phyloP scores from a whole-genome alignment of 2,329 filamentous ascomycete species.

The Alternaria postmessia region DNA sequence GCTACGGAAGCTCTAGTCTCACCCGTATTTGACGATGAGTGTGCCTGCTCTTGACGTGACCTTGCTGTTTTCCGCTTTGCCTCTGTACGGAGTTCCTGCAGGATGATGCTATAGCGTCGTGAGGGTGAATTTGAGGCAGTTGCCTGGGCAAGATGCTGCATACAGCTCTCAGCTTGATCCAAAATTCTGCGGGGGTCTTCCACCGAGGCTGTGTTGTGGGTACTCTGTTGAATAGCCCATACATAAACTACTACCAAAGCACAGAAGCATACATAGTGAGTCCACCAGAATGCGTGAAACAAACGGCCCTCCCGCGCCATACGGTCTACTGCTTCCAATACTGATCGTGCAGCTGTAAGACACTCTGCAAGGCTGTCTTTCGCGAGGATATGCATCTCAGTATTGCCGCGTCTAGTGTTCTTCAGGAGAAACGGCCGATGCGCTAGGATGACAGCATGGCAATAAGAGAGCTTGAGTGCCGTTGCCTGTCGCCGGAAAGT shows the following conservation, averaged over 20 bases:
- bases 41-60: slow-evolving; percentile 10
- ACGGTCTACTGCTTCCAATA: slow-evolving; percentile 47
- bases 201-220: slow-evolving; percentile 10
- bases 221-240: slow-evolving; percentile 55
- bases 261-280: slow-evolving; percentile 60
- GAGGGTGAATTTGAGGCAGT: slow-evolving; percentile 58
- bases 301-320: slow-evolving; percentile 49
- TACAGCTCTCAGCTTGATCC: slow-evolving; percentile 55
- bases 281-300: slow-evolving; percentile 60
- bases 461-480: slow-evolving; percentile 43
- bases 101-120: slow-evolving; percentile 58
- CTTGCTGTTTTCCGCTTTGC: slow-evolving; percentile 38
- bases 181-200: slow-evolving; percentile 43
- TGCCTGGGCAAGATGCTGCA: slow-evolving; percentile 57
- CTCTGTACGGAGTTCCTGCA: slow-evolving; percentile 57
- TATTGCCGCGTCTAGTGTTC: slow-evolving; percentile 17
- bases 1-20: not conserved
- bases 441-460: slow-evolving; percentile 47
- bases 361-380: slow-evolving; percentile 54
- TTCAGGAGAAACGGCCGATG: slow-evolving; percentile 45
- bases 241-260: slow-evolving; percentile 59
- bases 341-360: slow-evolving; percentile 54
- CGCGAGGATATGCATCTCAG: slow-evolving; percentile 42
- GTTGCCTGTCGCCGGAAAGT: slow-evolving; percentile 51
- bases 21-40: not conserved